Evolutionary conservation across 83 land plant species (phyloP), one percentile per base, ranked within the genome.

Genomic region (Thuja plicata): DNA sequence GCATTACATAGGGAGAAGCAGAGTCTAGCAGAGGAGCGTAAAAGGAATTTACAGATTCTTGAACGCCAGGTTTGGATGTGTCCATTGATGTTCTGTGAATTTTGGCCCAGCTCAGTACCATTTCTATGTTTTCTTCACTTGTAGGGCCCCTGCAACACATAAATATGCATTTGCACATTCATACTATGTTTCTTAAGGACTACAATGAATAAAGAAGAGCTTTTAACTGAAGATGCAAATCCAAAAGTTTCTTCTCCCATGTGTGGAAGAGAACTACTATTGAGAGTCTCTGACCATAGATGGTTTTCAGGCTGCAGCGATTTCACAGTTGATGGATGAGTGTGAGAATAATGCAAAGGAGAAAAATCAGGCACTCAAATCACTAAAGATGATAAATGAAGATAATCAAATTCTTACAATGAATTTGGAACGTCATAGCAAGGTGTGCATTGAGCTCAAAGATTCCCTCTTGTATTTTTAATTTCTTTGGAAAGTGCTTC

Each of bases 401-500:
- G 84, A 81, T 50, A 81, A 81, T 46, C 27, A 81, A 81, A 81
- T 81, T 81, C 52, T 81, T 38, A 81, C 84, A 43, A 40, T 81
- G 50, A 81, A 81, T 81, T 81, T 81, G 84, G 84, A 81, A 21
- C 84, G 84, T 24, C 84, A 81, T 81, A 81, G 84, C 48, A 81
- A 81, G 84, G 84, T 81, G 48, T 45, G n/a, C 8, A 13, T 73
- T 73, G 10, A 80, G 30, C 84, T 81, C 24, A 41, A 81, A 15
- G 82, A 35, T 78, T 78, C 82, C 45, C 43, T 78, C 41, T 38
- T 38, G 21, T 40, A 78, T 16, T 81, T 43, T 81, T 45, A 17
- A 45, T 81, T 81, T 24, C 27, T 78, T 78, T 78, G 82, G 43
- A 40, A 78, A 35, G 84, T 43, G 16, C 50, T 9, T 79, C 21